Evolutionary conservation across 2,329 filamentous ascomycete species (phyloP), one percentile per base, ranked within the genome.

Genomic region (Xylariaceae sp.): DNA sequence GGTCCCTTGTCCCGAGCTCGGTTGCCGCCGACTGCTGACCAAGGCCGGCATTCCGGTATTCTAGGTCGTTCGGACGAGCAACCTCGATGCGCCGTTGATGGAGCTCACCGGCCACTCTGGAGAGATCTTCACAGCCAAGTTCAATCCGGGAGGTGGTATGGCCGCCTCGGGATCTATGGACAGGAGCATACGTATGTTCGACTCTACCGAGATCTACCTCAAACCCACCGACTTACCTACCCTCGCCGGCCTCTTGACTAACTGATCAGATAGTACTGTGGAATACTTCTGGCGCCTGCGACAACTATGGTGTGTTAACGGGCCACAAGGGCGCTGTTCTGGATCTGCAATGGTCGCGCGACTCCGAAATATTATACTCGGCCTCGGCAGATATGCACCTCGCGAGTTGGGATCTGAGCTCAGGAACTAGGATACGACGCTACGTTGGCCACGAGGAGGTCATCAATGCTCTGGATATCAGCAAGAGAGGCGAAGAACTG

Each of bases 131-230:
- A 73, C 86, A 16, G 83, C 86, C 31, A 82, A 85, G 54, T 98
- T 98, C 55, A 87, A 95, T 55, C 83, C 86, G 3, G 83, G 83
- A 2, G 90, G 89, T 27, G 82, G 88, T 43, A 71, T 87, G 44
- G 92, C 96, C 49, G 92, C 92, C 26, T 96, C 92, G 2, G 90
- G 87, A 7, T 92, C 87, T 10, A 94, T 95, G 85, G 92, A 98
- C 56, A 76, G 89, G 50, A 85, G 80, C 38, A 92, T 98, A 49
- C 70, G 86, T 93, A 65, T 38, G 81, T 64, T 27, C 24, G 5
- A 3, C 19, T 16, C 2, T 13, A 12, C 9, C 15, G 6, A 10
- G 8, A 15, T 14, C 15, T 3, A 31, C 29, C 7, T 15, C 6
- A 15, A 10, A 31, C n/a, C n/a, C 17, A 30, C n/a, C 28, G 31